Evolutionary conservation across 169 alveolate genomes (phyloP).

Genomic region (Plasmodium billcollinsi): DNA sequence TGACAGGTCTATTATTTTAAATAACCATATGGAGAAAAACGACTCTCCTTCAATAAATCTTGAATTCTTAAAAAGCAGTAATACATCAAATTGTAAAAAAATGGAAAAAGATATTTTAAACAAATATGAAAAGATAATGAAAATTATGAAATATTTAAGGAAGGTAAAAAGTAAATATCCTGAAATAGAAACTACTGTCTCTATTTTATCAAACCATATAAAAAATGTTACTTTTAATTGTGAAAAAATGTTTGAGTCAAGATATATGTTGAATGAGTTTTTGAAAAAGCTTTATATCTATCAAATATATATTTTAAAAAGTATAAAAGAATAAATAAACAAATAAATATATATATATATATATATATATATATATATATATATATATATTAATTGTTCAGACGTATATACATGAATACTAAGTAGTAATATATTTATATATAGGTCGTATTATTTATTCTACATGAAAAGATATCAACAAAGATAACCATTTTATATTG

Average conservation of each 20-base stretch:
- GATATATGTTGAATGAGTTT: constrained; percentile 48
- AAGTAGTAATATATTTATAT: too few species aligned
- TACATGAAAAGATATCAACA: too few species aligned
- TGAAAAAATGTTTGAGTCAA: constrained; percentile 64
- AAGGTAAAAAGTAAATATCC: constrained; percentile 51
- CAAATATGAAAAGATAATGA: constrained; percentile 68
- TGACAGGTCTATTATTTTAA: background rate
- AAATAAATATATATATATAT: background rate
- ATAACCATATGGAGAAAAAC: background rate
- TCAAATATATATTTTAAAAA: constrained; percentile 60
- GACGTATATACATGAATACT: too few species aligned
- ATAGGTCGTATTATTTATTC: too few species aligned
- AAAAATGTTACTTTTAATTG: constrained; percentile 70
- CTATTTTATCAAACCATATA: constrained; percentile 54
- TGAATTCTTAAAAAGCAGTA: constrained; percentile 12
- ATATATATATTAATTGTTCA: too few species aligned
- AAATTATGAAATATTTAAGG: constrained; percentile 63
- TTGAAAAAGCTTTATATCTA: constrained; percentile 60
- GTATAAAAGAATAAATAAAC: constrained; percentile 3
- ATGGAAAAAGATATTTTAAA: constrained; percentile 52
- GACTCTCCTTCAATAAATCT: background rate
- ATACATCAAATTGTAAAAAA: constrained; percentile 7
- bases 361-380: too few species aligned
- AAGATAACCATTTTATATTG: too few species aligned
- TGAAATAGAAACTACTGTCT: constrained; percentile 53